Evolutionary conservation across 1,284 basidiomycete species (phyloP).

Genomic region (Pseudozyma sp.): DNA sequence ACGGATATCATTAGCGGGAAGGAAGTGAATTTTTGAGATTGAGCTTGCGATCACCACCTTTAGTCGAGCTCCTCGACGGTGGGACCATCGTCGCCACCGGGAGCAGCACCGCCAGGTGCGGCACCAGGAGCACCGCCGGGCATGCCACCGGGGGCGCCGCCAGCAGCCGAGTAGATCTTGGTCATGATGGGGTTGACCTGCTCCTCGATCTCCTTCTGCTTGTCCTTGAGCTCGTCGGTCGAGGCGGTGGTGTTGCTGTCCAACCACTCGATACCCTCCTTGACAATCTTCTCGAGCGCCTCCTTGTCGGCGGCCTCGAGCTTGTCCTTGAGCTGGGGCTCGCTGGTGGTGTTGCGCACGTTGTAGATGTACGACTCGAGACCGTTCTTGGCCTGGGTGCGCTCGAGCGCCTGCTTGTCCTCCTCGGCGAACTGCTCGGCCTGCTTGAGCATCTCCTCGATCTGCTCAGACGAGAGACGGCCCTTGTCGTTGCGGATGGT

Average conservation of each 20-base stretch:
- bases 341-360: conserved; percentile 80
- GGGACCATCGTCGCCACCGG: conserved; percentile 77
- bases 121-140: conserved; percentile 70
- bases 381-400: conserved; percentile 82
- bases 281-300: conserved; percentile 84
- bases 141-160: conserved; percentile 73
- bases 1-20: conserved; percentile 25
- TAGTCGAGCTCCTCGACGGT: conserved; percentile 86
- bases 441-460: conserved; percentile 84
- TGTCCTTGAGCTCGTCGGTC: conserved; percentile 94
- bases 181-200: conserved; percentile 95
- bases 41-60: conserved; percentile 21
- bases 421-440: conserved; percentile 80
- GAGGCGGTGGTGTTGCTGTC: conserved; percentile 88
- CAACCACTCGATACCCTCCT: conserved; percentile 88
- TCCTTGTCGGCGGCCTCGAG: conserved; percentile 88
- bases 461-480: conserved; percentile 96
- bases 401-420: conserved; percentile 73
- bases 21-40: conserved; percentile 18
- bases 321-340: conserved; percentile 75
- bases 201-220: conserved; percentile 94
- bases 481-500: conserved; percentile 99
- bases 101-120: conserved; percentile 58
- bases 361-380: conserved; percentile 96
- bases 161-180: conserved; percentile 82